Base-by-base conservation (phyloP, 2,329 filamentous ascomycete genomes). In the Aureobasidium subglaciale region DNA sequence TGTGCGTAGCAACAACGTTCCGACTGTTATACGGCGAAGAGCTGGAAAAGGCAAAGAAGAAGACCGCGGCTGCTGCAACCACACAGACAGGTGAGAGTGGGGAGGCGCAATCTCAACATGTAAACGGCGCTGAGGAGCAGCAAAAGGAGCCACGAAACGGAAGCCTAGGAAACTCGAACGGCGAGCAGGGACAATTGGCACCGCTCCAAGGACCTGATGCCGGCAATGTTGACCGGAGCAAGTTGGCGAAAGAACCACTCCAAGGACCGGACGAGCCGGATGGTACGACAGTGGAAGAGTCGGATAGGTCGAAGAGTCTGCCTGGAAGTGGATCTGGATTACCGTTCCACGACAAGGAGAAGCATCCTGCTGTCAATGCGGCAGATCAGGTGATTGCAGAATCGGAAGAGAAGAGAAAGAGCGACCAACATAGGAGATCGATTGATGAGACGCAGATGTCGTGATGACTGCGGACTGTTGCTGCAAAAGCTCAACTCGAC, bases 1-100 rank as follows among this genome's bases (percentile, higher is more conserved):
- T 74, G 20, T 68, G 69, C 27, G 69, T 76, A 42, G 73, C 73
- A 20, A 70, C 76, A 11, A 70, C 75, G 16, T 75, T 76, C 57
- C 72, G 67, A n/a, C 50, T 77, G 24, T 60, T 77, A 3, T 76
- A 72, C 61, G 74, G 74, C 2, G 62, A 72, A 43, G 66, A 74
- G 56, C 60, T 76, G 32, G 61, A 70, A 46, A 61, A 68, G 20
- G 70, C 67, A 1, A 52, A 52, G 35, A 41, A 24, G 35, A 30
- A 20, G 11, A 52, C 24, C 18, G 25, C 42, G 13, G 43, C 18
- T 16, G 32, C 29, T 38, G 34, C 22, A 2, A 11, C 9, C 5
- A 24, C 11, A 29, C 22, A 38, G 29, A 27, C 20, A 38, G 46
- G 32, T 52, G 48, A 52, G 48, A 41, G 15, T 35, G 25, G 32